Evolutionary conservation across 257 asterid species (phyloP), one percentile per base, ranked within the genome.

Genomic region (Capsicum baccatum): DNA sequence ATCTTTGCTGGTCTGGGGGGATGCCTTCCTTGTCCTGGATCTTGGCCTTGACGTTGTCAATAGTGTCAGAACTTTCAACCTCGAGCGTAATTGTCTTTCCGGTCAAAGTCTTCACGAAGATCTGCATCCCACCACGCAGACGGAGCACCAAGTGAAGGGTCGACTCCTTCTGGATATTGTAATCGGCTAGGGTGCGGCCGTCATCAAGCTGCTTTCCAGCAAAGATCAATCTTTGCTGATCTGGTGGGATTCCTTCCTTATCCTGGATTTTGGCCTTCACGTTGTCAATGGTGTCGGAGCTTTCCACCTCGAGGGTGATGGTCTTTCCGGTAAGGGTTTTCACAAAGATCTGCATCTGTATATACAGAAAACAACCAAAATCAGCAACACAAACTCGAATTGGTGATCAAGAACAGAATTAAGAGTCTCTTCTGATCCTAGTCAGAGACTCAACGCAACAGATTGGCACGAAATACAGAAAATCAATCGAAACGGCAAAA

Each of bases 61-160:
- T 89, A 12, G 91, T 89, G 66, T 89, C 91, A 0, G 90, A 87
- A 55, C 89, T 87, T 15, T 89, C 92, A 0, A 89, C 92, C 83
- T 89, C 92, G 0, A 89, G 79, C 55, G 92, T 89, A 9, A 89
- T 89, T 0, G 92, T 89, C 68, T 89, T 89, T 0, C 92, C 92
- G 0, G 92, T 89, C 1, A 89, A 82, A 54, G 92, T 89, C 3
- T 68, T 68, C 0, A 68, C 78, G 4, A 68, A 92, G 82, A 92
- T 89, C 9, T 89, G 91, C 91, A 89, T 89, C 0, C 91, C 91
- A 6, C 94, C 94, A 10, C 94, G 82, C 6, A 91, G 80, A 0
- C 94, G 81, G 3, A 91, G 89, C 6, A 91, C 94, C 85, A 91
- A 64, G 56, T 91, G 94, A 0, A 91, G 90, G 16, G 94, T 91